Evolutionary conservation across 352 stramenopile species (phyloP).

Genomic region (Nothophytophthora sp.): DNA sequence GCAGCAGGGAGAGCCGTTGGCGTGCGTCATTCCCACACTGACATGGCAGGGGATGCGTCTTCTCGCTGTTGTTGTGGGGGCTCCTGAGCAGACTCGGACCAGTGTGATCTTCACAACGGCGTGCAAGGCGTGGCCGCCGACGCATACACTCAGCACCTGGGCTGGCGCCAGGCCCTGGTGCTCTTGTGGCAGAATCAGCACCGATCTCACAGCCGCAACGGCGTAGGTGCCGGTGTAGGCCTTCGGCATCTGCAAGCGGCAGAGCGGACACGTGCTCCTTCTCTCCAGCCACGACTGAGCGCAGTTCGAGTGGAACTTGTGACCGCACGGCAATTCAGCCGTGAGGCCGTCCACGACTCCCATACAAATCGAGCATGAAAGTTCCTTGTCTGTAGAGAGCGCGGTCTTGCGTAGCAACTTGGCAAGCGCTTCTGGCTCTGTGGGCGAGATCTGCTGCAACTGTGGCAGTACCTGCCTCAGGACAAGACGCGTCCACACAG

Average conservation of each 20-base stretch:
- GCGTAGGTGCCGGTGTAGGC: constrained; percentile 69
- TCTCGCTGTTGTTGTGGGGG: constrained; percentile 31
- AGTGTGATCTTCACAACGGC: constrained; percentile 66
- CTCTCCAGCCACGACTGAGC: constrained; percentile 90
- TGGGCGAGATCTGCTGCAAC: constrained; percentile 18
- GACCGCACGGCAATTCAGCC: constrained; percentile 88
- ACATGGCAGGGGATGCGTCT: constrained; percentile 43
- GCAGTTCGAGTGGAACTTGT: constrained; percentile 93
- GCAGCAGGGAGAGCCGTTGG: constrained; percentile 43
- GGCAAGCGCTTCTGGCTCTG: constrained; percentile 12
- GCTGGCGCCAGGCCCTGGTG: constrained; percentile 36
- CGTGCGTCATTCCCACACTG: constrained; percentile 57
- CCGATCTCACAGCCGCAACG: constrained; percentile 62
- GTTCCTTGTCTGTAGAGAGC: constrained; percentile 14
- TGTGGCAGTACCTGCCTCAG: constrained; percentile 19
- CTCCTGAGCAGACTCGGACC: constrained; percentile 36
- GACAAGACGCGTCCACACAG: constrained; percentile 16
- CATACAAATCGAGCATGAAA: constrained; percentile 90
- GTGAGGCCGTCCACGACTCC: no score
- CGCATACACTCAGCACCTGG: constrained; percentile 28
- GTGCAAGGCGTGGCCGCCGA: constrained; percentile 38
- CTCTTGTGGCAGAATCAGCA: constrained; percentile 48
- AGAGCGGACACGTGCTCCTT: constrained; percentile 92
- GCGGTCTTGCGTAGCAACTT: constrained; percentile 29
- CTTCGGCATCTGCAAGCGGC: constrained; percentile 88